Percentiles rank a stretch among this genome's conserved stretches.
Conservation (phyloP, 768 basidiomycete species). For the Mycena galopus region DNA sequence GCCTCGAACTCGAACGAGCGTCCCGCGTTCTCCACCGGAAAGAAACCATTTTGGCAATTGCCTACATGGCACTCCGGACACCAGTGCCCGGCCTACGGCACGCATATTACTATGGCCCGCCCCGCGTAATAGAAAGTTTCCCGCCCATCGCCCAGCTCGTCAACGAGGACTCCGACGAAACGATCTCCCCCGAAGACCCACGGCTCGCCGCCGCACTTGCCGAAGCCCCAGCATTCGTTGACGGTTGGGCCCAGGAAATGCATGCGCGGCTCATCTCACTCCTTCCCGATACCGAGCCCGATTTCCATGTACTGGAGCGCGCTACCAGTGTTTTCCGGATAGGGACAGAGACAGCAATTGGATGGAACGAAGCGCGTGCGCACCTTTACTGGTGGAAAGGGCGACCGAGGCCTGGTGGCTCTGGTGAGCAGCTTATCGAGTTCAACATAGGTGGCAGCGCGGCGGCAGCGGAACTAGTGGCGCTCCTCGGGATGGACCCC, state of each 20-base stretch:
- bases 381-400: too few relatives aligned
- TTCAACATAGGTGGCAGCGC: background rate
- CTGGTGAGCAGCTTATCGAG: background rate
- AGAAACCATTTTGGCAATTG: background rate
- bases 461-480: background rate
- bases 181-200: background rate
- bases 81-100: background rate
- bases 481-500: conserved; percentile 6
- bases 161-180: too few relatives aligned
- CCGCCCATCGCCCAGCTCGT: conserved; percentile 9
- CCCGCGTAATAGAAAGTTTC: background rate
- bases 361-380: conserved; percentile 17
- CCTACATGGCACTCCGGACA: background rate
- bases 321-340: conserved; percentile 8
- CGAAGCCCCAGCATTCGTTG: background rate
- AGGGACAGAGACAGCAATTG: background rate
- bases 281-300: background rate
- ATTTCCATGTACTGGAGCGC: background rate
- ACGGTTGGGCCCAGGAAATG: background rate
- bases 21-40: background rate
- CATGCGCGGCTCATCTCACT: background rate
- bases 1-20: conserved; percentile 1
- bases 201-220: background rate
- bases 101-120: conserved; percentile 1
- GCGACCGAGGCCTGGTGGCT: background rate